Conservation (phyloP, 176 grass and related monocot genomes). For the Aegilops tauschii region DNA sequence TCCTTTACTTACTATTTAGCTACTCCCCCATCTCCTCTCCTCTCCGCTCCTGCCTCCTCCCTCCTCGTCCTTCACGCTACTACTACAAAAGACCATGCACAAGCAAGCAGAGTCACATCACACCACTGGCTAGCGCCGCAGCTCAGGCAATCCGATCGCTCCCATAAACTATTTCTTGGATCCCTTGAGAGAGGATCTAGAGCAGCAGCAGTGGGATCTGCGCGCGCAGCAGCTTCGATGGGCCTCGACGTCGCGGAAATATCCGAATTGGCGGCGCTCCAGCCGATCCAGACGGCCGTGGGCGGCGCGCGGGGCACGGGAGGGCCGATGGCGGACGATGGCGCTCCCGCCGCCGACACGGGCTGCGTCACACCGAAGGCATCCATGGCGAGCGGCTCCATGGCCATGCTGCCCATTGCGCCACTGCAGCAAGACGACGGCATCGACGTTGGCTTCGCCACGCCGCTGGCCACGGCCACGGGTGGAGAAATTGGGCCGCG, state of each 20-base stretch:
- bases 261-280: conserved; percentile 48
- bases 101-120: no score
- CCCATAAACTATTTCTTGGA: neutral
- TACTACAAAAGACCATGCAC: conserved; percentile 14
- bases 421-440: neutral
- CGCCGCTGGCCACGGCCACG: conserved; percentile 20
- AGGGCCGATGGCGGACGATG: conserved; percentile 29
- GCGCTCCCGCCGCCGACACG: neutral
- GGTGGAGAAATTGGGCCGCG: neutral
- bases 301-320: neutral
- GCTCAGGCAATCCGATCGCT: no score
- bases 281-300: conserved; percentile 33
- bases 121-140: no score
- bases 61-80: neutral
- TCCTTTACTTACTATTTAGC: conserved; percentile 32
- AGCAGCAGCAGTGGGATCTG: neutral
- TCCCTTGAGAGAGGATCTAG: neutral
- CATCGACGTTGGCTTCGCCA: conserved; percentile 30
- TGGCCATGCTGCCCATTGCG: neutral
- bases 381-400: no score
- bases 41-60: neutral
- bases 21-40: conserved; percentile 7
- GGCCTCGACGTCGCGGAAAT: conserved; percentile 42
- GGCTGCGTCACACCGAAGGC: conserved; percentile 52
- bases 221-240: conserved; percentile 16